Evolutionary conservation across 2,329 filamentous ascomycete species (phyloP).

Genomic region (Cladosporium sp.): DNA sequence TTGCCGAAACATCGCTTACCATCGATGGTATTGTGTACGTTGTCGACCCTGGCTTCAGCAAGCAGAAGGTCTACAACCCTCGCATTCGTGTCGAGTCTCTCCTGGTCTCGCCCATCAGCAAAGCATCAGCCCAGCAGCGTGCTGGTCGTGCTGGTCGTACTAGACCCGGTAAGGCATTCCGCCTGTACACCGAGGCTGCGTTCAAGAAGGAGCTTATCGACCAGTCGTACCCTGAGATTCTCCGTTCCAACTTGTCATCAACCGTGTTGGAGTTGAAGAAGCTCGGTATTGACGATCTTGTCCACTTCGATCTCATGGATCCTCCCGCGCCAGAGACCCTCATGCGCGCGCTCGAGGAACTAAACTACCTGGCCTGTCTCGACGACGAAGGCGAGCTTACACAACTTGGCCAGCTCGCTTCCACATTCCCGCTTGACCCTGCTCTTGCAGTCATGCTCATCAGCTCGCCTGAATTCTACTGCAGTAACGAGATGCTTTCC

Average conservation of each 20-base stretch:
- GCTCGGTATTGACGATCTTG: constrained; percentile 88
- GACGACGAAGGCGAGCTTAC: constrained; percentile 96
- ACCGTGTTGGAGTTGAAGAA: constrained; percentile 97
- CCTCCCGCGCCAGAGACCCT: constrained; percentile 95
- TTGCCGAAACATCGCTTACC: constrained; percentile 94
- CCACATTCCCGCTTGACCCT: constrained; percentile 92
- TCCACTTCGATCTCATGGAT: constrained; percentile 99
- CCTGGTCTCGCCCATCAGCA: constrained; percentile 95
- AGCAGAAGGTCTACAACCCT: constrained; percentile 99
- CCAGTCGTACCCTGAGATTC: constrained; percentile 92
- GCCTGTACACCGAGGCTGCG: constrained; percentile 87
- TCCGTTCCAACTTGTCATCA: constrained; percentile 89
- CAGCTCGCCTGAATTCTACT: constrained; percentile 95
- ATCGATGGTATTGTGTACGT: constrained; percentile 99
- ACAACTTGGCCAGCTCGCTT: constrained; percentile 76
- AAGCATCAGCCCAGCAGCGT: constrained; percentile 92
- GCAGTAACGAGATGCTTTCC: constrained; percentile 95
- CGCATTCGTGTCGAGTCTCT: constrained; percentile 94
- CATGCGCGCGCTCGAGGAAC: constrained; percentile 94
- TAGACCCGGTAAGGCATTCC: constrained; percentile 95
- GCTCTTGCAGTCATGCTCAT: constrained; percentile 96
- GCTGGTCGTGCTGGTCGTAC: constrained; percentile 99
- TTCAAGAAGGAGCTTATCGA: constrained; percentile 99
- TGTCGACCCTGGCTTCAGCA: constrained; percentile 98
- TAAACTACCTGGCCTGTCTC: constrained; percentile 94